phyloP scores from a whole-genome alignment of 2,329 filamentous ascomycete species.

The Pseudogymnoascus sp. region DNA sequence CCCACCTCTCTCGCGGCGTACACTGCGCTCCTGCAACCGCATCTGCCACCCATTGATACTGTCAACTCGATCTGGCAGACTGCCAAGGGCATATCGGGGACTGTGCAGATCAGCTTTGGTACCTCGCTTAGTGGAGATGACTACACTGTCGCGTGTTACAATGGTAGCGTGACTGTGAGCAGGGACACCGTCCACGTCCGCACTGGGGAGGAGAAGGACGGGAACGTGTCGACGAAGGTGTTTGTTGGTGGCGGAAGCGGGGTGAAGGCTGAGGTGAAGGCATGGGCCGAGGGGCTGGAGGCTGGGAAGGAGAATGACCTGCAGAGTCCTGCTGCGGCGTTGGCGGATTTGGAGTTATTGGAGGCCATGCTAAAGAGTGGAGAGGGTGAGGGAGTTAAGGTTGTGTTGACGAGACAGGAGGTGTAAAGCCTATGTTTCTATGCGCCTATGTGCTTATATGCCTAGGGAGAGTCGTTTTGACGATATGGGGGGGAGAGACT shows the following conservation, averaged over 20 bases:
- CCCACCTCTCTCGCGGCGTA: constrained; percentile 23
- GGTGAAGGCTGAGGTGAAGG: constrained; percentile 26
- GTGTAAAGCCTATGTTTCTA: neutral
- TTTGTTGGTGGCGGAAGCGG: constrained; percentile 25
- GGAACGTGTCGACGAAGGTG: constrained; percentile 21
- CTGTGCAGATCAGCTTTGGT: constrained; percentile 27
- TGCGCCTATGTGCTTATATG: neutral
- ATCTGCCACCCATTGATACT: constrained; percentile 28
- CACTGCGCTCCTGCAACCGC: constrained; percentile 22
- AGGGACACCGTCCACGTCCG: constrained; percentile 23
- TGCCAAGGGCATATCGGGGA: constrained; percentile 25
- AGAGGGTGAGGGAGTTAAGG: constrained; percentile 24
- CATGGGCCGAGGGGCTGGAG: constrained; percentile 25
- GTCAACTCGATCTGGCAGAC: constrained; percentile 29
- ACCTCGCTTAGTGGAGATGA: constrained; percentile 26
- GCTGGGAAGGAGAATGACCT: constrained; percentile 20
- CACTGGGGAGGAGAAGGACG: constrained; percentile 22
- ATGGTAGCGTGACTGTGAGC: constrained; percentile 25
- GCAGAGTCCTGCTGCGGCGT: constrained; percentile 22
- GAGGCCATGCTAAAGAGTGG: constrained; percentile 30
- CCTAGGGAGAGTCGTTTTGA: neutral
- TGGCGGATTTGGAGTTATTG: constrained; percentile 27
- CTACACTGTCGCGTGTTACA: constrained; percentile 27
- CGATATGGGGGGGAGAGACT: neutral
- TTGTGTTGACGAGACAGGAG: constrained; percentile 15